Conservation (phyloP, 2,329 filamentous ascomycete species). For the Trichoderma sp. region DNA sequence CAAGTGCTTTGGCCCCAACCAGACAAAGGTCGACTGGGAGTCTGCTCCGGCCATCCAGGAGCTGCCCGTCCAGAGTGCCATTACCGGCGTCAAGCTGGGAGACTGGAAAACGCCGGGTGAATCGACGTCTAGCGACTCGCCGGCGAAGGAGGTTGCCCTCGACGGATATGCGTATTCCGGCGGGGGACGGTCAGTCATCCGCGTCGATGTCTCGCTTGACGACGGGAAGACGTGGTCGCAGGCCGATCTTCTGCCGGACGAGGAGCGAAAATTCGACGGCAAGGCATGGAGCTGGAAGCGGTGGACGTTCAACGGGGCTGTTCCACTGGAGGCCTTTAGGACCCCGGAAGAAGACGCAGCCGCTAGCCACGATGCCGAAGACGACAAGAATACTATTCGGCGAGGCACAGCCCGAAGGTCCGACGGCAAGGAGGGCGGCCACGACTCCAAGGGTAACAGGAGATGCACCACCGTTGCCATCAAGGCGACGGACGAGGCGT, state of each 20-base stretch:
- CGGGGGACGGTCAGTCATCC: constrained; percentile 64
- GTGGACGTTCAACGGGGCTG: constrained; percentile 59
- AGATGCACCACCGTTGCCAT: constrained; percentile 59
- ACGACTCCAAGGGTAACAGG: constrained; percentile 27
- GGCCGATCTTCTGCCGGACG: constrained; percentile 59
- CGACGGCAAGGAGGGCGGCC: background rate
- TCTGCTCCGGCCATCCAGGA: constrained; percentile 66
- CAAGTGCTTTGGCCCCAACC: constrained; percentile 68
- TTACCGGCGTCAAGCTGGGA: constrained; percentile 55
- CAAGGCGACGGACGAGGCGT: constrained; percentile 67
- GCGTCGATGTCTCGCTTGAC: constrained; percentile 69
- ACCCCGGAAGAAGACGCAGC: constrained; percentile 19
- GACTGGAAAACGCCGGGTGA: constrained; percentile 37
- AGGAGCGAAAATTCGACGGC: constrained; percentile 44
- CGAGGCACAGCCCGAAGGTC: background rate
- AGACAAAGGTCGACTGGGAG: constrained; percentile 63
- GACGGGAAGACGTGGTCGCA: constrained; percentile 66
- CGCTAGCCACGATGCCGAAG: constrained; percentile 1
- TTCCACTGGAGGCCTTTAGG: constrained; percentile 43
- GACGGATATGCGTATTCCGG: constrained; percentile 70
- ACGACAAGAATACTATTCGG: constrained; percentile 26
- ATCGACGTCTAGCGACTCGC: background rate
- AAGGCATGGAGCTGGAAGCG: constrained; percentile 66
- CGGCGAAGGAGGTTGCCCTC: constrained; percentile 44
- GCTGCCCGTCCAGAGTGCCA: constrained; percentile 68